phyloP scores from a whole-genome alignment of 176 grass and related monocot genomes.

The Panicum miliaceum region DNA sequence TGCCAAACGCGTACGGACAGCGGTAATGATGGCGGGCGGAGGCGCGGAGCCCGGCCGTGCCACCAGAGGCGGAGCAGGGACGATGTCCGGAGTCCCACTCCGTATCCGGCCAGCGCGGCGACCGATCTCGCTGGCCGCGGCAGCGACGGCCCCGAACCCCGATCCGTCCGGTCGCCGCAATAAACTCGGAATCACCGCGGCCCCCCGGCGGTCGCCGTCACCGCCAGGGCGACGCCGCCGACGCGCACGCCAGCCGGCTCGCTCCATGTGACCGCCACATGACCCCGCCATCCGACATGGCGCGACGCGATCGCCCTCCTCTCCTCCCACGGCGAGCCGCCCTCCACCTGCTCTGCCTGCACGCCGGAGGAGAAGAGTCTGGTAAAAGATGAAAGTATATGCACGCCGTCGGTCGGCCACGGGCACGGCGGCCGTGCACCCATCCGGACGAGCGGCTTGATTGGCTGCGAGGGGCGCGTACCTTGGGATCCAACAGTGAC shows the following conservation, averaged over 20 bases:
- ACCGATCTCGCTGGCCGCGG: slow-evolving; percentile 43
- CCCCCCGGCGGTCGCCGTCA: neutral
- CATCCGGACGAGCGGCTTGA: neutral
- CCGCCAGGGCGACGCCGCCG: slow-evolving; percentile 7
- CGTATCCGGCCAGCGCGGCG: neutral
- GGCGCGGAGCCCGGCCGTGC: neutral
- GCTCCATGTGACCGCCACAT: slow-evolving; percentile 38
- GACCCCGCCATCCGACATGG: neutral
- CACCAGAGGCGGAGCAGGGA: neutral
- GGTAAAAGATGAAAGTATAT: neutral
- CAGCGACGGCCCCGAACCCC: slow-evolving; percentile 16
- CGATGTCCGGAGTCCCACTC: neutral
- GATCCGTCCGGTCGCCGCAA: slow-evolving; percentile 1
- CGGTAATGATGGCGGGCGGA: slow-evolving; percentile 31
- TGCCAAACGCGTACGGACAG: slow-evolving; percentile 44
- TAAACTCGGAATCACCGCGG: slow-evolving; percentile 28
- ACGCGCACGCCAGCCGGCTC: slow-evolving; percentile 1
- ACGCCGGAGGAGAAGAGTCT: too few species aligned
- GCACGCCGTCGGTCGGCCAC: neutral
- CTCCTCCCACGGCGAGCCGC: neutral
- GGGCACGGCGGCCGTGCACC: neutral
- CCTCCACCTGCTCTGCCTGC: too few species aligned
- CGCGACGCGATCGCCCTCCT: neutral
- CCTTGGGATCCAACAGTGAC: slow-evolving; percentile 46
- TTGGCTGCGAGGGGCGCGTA: slow-evolving; percentile 15